Conservation (phyloP, 2,329 filamentous ascomycete genomes). For the Claviceps pazoutovae region DNA sequence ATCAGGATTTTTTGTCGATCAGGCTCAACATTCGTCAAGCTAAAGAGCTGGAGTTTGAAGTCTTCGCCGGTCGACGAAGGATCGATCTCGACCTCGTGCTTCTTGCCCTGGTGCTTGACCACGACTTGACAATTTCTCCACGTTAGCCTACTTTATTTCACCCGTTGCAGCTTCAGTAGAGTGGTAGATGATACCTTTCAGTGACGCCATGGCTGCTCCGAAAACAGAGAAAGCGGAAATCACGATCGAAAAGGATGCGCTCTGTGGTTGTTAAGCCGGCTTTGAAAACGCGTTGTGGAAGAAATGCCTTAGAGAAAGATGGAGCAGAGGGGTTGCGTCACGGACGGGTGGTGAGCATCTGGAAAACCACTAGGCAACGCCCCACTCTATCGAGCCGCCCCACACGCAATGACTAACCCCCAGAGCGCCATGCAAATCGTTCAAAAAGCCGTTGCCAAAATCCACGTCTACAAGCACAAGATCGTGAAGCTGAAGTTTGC, state of each 20-base stretch:
- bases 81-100: slow-evolving; percentile 88
- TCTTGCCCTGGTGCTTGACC: slow-evolving; percentile 91
- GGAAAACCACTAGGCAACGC: neutral
- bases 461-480: neutral
- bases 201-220: slow-evolving; percentile 29
- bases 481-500: neutral
- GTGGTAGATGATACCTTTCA: slow-evolving; percentile 31
- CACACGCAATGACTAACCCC: neutral
- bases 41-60: slow-evolving; percentile 92
- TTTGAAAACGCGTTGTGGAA: neutral
- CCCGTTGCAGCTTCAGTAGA: slow-evolving; percentile 4
- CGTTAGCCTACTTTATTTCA: slow-evolving; percentile 9
- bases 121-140: slow-evolving; percentile 43
- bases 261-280: neutral
- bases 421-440: neutral
- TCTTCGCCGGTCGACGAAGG: slow-evolving; percentile 72
- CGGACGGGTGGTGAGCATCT: neutral
- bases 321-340: neutral
- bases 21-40: slow-evolving; percentile 87
- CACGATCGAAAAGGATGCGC: neutral
- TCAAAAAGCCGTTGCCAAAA: neutral
- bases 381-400: neutral
- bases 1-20: slow-evolving; percentile 92
- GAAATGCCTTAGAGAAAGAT: neutral
- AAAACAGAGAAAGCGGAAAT: neutral